Evolutionary conservation across 768 basidiomycete genomes (phyloP), one percentile per base, ranked within the genome.

Genomic region (Pleurotus ostreatus): DNA sequence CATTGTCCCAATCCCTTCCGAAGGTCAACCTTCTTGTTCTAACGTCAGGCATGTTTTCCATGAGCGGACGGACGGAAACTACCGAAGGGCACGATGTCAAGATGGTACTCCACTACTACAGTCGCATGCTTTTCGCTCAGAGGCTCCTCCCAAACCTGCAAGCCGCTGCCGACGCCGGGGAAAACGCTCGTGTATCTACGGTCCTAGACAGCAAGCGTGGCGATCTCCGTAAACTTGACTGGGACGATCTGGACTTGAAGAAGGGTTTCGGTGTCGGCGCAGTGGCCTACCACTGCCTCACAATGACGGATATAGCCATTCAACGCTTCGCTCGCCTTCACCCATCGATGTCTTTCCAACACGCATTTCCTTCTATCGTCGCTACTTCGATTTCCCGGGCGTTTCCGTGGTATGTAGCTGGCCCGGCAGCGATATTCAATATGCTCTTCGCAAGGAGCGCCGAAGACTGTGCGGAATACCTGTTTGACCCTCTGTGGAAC

Each of bases 21-120:
- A 81, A 77, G 63, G 63, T 84, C 63, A 84, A 85, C 68, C 81
- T 76, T 63, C 71, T 85, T 43, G 71, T 80, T 30, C 60, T 81
- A 58, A 72, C 78, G 0, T 64, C 78, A 2, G 82, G 80, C 0
- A 62, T 76, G 34, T 49, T 80, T 40, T 68, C 70, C 12, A 45
- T 76, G 39, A 60, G 61, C 3, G 75, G 78, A 13, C 59, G 75
- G 38, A 66, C 69, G 46, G 75, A 78, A 63, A 78, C 78, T 13
- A 65, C 65, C 38, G 78, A 79, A 62, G 77, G 78, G 4, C 68
- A 77, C 34, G 78, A 78, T 62, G 63, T 65, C 55, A 73, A 74
- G 60, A 63, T 78, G 12, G 74, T 72, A 22, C 55, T 80, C 47
- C 74, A 79, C 53, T 82, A 82, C 62, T 84, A 84, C 61, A 68